Base-by-base conservation (phyloP, 306 rosid genomes). In the Medicago ruthenica region DNA sequence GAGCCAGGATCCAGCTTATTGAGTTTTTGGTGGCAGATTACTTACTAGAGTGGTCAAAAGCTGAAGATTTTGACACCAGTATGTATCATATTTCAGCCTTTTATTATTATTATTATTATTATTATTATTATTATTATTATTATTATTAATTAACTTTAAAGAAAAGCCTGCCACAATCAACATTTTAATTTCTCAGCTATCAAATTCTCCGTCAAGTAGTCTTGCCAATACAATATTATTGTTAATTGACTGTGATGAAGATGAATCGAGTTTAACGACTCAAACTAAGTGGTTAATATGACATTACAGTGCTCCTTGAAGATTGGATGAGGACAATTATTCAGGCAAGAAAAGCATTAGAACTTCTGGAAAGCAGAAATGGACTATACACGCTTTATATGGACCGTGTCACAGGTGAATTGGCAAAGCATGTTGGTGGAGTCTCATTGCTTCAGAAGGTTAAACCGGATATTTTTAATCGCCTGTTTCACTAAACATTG, bases 321-420 rank as follows among this genome's bases (percentile, higher is more conserved):
- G 96, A 92, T 80, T 89, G 97, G 97, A 85, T 95, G 80, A 70
- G 82, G 59, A 90, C 93, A 75, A 77, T 90, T 82, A 77, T 87
- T 70, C 92, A 90, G 17, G 86, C 96, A 70, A 83, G 85, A 70
- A 90, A 90, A 83, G 90, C 89, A 45, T 66, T 95, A 48, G 88
- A 89, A 76, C 88, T 92, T 41, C 58, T 92, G 86, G 97, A 95
- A 83, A 92, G 85, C 89, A 89, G 99, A 83, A 95, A 90, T 67
- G 97, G 99, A 72, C 83, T 95, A 3, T 90, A 90, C 75, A 73
- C 74, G 22, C 88, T 89, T 67, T 90, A 92, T 79, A 87, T 92
- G 90, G 99, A 95, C 57, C 92, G 99, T 76, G 84, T 89, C 79
- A 75, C 85, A 9, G 91, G 93, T 60, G 90, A 87, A 74, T 79